Percentiles rank a stretch among this genome's conserved stretches.
phyloP scores from a whole-genome alignment of 208 protist species.

The Kentomonas sorsogonicus region DNA sequence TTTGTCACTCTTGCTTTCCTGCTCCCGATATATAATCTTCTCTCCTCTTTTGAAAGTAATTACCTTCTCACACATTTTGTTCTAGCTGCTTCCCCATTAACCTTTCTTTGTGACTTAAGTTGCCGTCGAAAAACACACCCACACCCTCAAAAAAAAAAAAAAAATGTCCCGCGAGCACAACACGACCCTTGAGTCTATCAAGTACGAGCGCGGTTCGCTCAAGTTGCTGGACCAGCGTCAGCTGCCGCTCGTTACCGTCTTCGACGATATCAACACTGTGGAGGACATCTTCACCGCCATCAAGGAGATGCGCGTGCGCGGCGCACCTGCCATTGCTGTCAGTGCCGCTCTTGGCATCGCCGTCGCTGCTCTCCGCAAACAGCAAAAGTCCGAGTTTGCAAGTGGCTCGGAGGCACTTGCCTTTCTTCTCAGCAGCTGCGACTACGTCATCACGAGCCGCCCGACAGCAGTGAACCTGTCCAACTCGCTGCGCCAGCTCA shows the following conservation, averaged over 20 bases:
- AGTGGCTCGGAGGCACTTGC: slow-evolving; percentile 26
- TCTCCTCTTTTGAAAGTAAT: not conserved
- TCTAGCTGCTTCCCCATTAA: no score
- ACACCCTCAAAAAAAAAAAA: no score
- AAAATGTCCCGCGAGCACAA: slow-evolving; percentile 41
- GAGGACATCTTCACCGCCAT: slow-evolving; percentile 89
- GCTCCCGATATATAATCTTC: no score
- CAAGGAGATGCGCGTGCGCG: slow-evolving; percentile 92
- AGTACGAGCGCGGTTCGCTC: slow-evolving; percentile 57
- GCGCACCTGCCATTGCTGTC: slow-evolving; percentile 94
- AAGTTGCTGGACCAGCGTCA: slow-evolving; percentile 81
- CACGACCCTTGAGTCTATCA: slow-evolving; percentile 74
- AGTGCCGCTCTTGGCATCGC: slow-evolving; percentile 90
- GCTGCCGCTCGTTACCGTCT: slow-evolving; percentile 75
- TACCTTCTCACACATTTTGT: slow-evolving; percentile 1
- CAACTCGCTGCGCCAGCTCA: slow-evolving; percentile 75
- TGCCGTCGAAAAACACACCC: no score
- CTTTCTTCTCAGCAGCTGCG: slow-evolving; percentile 72
- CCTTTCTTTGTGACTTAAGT: no score
- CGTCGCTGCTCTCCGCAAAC: slow-evolving; percentile 59
- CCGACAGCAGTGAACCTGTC: slow-evolving; percentile 96
- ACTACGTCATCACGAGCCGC: slow-evolving; percentile 87
- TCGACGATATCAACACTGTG: slow-evolving; percentile 70
- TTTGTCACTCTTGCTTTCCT: no score
- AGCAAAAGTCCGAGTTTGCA: slow-evolving; percentile 18